Percentiles rank a stretch among this genome's conserved stretches.
These are phyloP conservation scores for Chaetomium cochliodes DNA, from an alignment of 495 filamentous ascomycete species.

Conservation along the genomic window DNA sequence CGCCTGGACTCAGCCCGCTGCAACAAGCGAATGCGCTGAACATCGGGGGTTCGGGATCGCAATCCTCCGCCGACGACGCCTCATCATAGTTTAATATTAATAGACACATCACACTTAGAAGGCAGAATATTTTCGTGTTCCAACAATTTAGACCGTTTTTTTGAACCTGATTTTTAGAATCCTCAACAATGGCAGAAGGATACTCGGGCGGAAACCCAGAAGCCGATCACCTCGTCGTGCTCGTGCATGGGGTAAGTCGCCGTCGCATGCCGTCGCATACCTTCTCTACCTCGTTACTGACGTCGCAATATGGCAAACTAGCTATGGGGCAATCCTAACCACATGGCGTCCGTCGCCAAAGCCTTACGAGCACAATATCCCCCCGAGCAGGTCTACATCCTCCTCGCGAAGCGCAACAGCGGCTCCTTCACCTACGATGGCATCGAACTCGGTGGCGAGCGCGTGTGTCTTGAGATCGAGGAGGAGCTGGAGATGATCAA, in stretches of 20 bases:
- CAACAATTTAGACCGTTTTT: neutral
- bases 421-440: conserved; percentile 91
- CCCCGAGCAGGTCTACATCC: conserved; percentile 65
- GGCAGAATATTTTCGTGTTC: neutral
- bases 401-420: conserved; percentile 74
- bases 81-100: neutral
- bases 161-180: neutral
- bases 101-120: neutral
- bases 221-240: conserved; percentile 78
- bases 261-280: neutral
- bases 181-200: conserved; percentile 33
- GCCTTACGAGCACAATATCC: conserved; percentile 64
- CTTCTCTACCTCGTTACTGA: conserved; percentile 27
- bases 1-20: neutral
- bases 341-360: conserved; percentile 70
- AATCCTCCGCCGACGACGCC: neutral
- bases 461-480: conserved; percentile 85
- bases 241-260: conserved; percentile 81
- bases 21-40: neutral
- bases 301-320: conserved; percentile 31
- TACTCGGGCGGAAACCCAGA: conserved; percentile 40
- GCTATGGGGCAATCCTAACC: conserved; percentile 91
- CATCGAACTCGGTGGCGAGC: conserved; percentile 86
- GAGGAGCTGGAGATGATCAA: conserved; percentile 68
- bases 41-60: neutral